Percentiles rank a stretch among this genome's conserved stretches.
phyloP scores from a whole-genome alignment of 257 asterid species.

The Cinchona pubescens region DNA sequence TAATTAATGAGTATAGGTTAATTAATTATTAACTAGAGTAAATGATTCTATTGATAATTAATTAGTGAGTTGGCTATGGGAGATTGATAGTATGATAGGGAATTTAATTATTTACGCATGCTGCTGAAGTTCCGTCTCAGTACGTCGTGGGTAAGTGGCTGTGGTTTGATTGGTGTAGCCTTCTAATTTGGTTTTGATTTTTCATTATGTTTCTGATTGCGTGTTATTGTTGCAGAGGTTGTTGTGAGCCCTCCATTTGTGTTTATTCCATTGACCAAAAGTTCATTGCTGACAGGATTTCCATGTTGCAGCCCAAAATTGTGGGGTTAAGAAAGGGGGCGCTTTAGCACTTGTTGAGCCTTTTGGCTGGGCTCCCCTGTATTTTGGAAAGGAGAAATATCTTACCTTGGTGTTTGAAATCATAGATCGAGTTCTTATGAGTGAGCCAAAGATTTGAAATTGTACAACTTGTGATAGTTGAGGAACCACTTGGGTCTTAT shows the following conservation, averaged over 20 bases:
- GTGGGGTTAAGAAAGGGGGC: slow-evolving; percentile 99
- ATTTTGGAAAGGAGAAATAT: no score
- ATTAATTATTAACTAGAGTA: not conserved
- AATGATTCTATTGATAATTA: not conserved
- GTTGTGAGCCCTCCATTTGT: slow-evolving; percentile 97
- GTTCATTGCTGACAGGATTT: slow-evolving; percentile 66
- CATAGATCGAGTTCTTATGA: no score
- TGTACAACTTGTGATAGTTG: no score
- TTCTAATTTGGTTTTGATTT: not conserved
- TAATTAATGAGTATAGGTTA: not conserved
- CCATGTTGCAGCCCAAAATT: slow-evolving; percentile 95
- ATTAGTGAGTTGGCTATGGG: not conserved
- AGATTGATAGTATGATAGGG: not conserved
- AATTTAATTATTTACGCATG: slow-evolving; percentile 36
- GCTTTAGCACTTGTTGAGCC: no score
- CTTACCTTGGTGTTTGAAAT: no score
- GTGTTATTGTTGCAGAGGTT: slow-evolving; percentile 62
- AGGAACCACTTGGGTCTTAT: no score
- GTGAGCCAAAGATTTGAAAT: no score
- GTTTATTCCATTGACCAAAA: slow-evolving; percentile 69
- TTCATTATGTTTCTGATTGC: not conserved
- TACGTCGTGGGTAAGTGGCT: slow-evolving; percentile 84
- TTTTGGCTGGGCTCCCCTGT: no score
- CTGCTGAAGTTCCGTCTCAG: slow-evolving; percentile 73
- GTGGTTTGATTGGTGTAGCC: not conserved